Percentiles rank a stretch among this genome's conserved stretches.
Conservation (phyloP, 306 rosid species). For the Vigna mungo region DNA sequence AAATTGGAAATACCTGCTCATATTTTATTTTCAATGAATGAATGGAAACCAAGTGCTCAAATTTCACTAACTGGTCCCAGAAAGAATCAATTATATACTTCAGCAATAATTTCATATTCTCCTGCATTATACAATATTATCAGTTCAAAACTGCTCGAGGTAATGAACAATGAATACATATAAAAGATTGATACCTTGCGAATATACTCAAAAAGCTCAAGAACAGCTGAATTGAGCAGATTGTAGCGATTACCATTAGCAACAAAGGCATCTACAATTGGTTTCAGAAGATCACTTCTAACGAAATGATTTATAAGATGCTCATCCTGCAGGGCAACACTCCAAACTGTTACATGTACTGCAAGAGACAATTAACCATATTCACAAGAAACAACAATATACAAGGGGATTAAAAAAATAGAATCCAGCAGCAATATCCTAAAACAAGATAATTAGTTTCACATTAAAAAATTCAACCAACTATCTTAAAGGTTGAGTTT, state of each 20-base stretch:
- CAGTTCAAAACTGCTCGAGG: slow-evolving; percentile 23
- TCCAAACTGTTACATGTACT: slow-evolving; percentile 36
- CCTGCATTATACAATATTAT: slow-evolving; percentile 60
- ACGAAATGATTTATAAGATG: slow-evolving; percentile 78
- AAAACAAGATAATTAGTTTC: slow-evolving; percentile 13
- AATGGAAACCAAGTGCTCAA: slow-evolving; percentile 74
- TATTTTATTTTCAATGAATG: slow-evolving; percentile 85
- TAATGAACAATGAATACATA: slow-evolving; percentile 34
- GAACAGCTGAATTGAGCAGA: slow-evolving; percentile 89
- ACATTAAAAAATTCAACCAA: slow-evolving; percentile 1
- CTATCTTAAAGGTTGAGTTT: slow-evolving; percentile 31
- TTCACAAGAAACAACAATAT: slow-evolving; percentile 26
- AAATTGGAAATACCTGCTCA: slow-evolving; percentile 77
- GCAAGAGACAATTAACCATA: slow-evolving; percentile 26
- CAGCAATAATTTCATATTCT: slow-evolving; percentile 72
- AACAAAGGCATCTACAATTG: slow-evolving; percentile 84
- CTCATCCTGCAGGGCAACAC: slow-evolving; percentile 77
- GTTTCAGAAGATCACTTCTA: slow-evolving; percentile 82
- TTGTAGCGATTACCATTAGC: slow-evolving; percentile 93
- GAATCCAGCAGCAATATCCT: background rate
- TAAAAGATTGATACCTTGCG: slow-evolving; percentile 64
- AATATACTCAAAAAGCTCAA: slow-evolving; percentile 90
- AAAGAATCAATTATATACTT: slow-evolving; percentile 82
- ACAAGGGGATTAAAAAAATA: background rate
- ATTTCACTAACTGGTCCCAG: slow-evolving; percentile 79